Conservation (phyloP, 805 yeast genomes). For the Saccharomyces eubayanus region DNA sequence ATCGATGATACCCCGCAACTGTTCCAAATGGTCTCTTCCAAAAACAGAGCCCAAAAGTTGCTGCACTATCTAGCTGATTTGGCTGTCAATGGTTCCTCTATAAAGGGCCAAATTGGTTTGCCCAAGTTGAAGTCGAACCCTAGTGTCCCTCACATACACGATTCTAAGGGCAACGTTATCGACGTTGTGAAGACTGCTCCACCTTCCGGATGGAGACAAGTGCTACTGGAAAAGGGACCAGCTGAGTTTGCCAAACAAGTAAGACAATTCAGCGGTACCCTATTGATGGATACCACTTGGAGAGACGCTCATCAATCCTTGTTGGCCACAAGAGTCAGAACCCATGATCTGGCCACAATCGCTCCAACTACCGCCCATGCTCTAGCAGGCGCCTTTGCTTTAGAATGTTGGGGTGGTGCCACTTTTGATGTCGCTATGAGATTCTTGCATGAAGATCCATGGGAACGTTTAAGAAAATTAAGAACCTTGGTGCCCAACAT, state of each 20-base stretch:
- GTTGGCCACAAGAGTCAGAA: slow-evolving; percentile 92
- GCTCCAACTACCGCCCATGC: slow-evolving; percentile 92
- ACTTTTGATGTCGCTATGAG: slow-evolving; percentile 97
- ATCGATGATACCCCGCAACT: slow-evolving; percentile 94
- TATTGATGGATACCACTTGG: slow-evolving; percentile 97
- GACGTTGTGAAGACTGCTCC: slow-evolving; percentile 48
- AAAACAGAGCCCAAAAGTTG: slow-evolving; percentile 91
- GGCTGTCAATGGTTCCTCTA: slow-evolving; percentile 89
- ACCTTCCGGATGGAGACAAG: slow-evolving; percentile 85
- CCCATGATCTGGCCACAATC: slow-evolving; percentile 79
- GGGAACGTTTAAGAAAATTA: slow-evolving; percentile 85
- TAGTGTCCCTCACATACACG: slow-evolving; percentile 60
- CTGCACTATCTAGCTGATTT: slow-evolving; percentile 83
- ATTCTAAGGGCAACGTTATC: slow-evolving; percentile 47
- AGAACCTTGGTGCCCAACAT: slow-evolving; percentile 89
- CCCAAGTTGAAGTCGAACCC: slow-evolving; percentile 77
- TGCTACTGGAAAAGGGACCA: slow-evolving; percentile 75
- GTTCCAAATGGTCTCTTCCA: slow-evolving; percentile 87
- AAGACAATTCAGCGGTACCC: slow-evolving; percentile 70
- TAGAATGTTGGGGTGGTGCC: slow-evolving; percentile 99
- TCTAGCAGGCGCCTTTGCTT: slow-evolving; percentile 80
- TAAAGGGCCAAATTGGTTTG: slow-evolving; percentile 86
- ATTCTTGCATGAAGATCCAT: slow-evolving; percentile 94
- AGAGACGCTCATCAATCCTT: slow-evolving; percentile 99
- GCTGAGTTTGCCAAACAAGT: slow-evolving; percentile 80